Evolutionary conservation across 257 asterid species (phyloP).

Genomic region (Petrea volubilis): DNA sequence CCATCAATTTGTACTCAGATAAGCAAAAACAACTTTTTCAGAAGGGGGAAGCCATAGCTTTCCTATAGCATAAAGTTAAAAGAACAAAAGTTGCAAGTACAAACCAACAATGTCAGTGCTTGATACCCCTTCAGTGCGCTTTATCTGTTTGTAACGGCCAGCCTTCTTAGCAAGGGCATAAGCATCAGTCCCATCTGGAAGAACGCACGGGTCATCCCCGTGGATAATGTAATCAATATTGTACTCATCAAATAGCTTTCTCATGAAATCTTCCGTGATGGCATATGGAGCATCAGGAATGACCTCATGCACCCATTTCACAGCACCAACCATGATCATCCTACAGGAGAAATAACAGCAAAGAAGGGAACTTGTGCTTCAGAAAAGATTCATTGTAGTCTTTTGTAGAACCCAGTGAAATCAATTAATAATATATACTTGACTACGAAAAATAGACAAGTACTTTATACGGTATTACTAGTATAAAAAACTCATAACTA

Average conservation of each 20-base stretch:
- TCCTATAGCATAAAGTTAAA: slow-evolving; percentile 12
- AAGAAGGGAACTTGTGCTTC: neutral
- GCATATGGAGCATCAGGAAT: slow-evolving; percentile 98
- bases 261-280: slow-evolving; percentile 93
- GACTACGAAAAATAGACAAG: neutral
- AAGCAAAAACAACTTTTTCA: neutral
- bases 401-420: slow-evolving; percentile 1
- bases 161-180: slow-evolving; percentile 96
- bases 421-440: neutral
- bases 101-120: slow-evolving; percentile 95
- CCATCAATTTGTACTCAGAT: neutral
- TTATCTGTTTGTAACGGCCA: slow-evolving; percentile 92
- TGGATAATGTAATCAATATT: slow-evolving; percentile 88
- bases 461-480: neutral
- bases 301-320: slow-evolving; percentile 97
- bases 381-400: neutral
- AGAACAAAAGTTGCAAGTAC: slow-evolving; percentile 27
- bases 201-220: slow-evolving; percentile 95
- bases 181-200: slow-evolving; percentile 95
- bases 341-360: slow-evolving; percentile 38
- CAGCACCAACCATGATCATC: slow-evolving; percentile 96
- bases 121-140: slow-evolving; percentile 96
- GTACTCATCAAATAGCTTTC: slow-evolving; percentile 83
- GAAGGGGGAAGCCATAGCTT: neutral
- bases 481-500: neutral